Evolutionary conservation across 768 basidiomycete genomes (phyloP).

Genomic region (Rhizopogon vinicolor): DNA sequence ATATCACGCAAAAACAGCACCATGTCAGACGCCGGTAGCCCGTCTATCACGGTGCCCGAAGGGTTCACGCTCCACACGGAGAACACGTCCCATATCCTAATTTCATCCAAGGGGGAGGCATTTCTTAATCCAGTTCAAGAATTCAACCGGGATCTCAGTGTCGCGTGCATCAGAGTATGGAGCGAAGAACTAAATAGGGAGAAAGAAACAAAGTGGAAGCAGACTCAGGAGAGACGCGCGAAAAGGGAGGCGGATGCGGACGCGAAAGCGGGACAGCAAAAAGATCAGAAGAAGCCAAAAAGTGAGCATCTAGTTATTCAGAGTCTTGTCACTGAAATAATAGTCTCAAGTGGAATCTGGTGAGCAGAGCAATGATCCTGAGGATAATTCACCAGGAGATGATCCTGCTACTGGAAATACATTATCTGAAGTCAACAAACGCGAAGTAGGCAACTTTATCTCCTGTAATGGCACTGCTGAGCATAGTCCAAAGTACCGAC

Average conservation of each 20-base stretch:
- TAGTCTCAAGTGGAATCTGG: not conserved
- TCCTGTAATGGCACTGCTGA: conserved; percentile 2
- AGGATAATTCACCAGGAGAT: not conserved
- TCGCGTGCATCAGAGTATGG: conserved; percentile 89
- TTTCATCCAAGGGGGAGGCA: conserved; percentile 67
- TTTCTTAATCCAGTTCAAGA: conserved; percentile 98
- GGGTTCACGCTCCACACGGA: conserved; percentile 79
- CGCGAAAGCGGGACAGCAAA: conserved; percentile 13
- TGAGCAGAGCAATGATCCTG: not conserved
- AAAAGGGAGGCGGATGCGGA: conserved; percentile 18
- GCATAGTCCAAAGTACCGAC: conserved; percentile 37
- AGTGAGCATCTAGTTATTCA: conserved; percentile 29
- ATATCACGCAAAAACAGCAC: not conserved
- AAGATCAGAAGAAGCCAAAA: conserved; percentile 38
- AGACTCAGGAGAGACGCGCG: conserved; percentile 44
- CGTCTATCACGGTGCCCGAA: conserved; percentile 49
- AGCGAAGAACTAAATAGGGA: conserved; percentile 62
- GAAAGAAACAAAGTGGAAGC: conserved; percentile 60
- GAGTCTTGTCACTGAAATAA: not conserved
- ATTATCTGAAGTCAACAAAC: conserved; percentile 10
- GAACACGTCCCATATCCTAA: conserved; percentile 76
- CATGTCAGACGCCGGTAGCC: not conserved
- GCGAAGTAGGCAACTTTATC: conserved; percentile 16
- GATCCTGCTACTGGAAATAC: not conserved
- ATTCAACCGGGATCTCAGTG: conserved; percentile 93